Conservation (phyloP, 176 grass and related monocot species). For the Avena insularis region DNA sequence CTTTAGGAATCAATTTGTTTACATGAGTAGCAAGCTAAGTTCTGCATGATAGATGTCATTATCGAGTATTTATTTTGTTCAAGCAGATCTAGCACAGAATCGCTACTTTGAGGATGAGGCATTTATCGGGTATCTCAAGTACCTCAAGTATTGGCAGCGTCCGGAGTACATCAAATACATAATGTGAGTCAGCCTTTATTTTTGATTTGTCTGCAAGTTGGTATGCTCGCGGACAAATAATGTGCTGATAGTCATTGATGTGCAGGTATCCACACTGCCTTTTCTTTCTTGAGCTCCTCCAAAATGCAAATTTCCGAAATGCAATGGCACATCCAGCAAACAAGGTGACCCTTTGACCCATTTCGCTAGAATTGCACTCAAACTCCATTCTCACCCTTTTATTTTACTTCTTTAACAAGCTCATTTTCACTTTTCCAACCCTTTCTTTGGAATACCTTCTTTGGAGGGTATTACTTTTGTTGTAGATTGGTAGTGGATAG, state of each 20-base stretch:
- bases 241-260: slow-evolving; percentile 22
- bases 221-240: background rate
- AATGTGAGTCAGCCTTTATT: slow-evolving; percentile 63
- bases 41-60: background rate
- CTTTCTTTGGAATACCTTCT: background rate
- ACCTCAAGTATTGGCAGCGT: slow-evolving; percentile 90
- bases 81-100: slow-evolving; percentile 92
- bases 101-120: slow-evolving; percentile 95
- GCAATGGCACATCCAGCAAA: slow-evolving; percentile 96
- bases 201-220: background rate
- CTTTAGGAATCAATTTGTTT: background rate
- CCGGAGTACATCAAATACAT: slow-evolving; percentile 96
- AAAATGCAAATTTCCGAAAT: slow-evolving; percentile 91
- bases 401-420: background rate
- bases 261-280: slow-evolving; percentile 96
- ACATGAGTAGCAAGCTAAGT: background rate
- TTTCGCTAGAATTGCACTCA: slow-evolving; percentile 3
- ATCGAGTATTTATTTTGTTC: slow-evolving; percentile 26
- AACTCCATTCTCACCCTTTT: background rate
- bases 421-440: background rate
- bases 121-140: slow-evolving; percentile 94
- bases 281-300: slow-evolving; percentile 98
- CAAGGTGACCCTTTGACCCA: slow-evolving; percentile 64
- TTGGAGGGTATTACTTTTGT: slow-evolving; percentile 14
- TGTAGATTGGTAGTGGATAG: slow-evolving; percentile 2